Evolutionary conservation across 331 rosid genomes (phyloP), one percentile per base, ranked within the genome.

Genomic region (Quercus tomentella): DNA sequence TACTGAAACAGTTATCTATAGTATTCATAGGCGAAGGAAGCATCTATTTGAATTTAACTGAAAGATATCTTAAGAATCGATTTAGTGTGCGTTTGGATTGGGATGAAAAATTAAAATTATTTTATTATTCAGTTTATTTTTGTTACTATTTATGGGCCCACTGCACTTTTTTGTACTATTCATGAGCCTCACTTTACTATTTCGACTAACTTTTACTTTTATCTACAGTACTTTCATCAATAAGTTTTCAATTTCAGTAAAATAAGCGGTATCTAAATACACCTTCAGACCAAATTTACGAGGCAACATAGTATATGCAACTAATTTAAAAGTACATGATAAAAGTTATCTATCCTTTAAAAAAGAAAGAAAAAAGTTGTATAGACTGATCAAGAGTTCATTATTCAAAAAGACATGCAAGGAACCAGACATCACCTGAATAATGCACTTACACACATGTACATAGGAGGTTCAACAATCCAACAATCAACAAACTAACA

Each of bases 61-160:
- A 72, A 52, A 75, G 52, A 74, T 87, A 91, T 97, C 97, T 95
- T 97, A 74, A 73, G 41, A 9, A 35, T 35, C 9, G 9, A 6
- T 35, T 35, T 52, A 86, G 41, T 28, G 30, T 28, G 30, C 4
- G 30, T 1, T 28, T 28, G 30, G 30, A 28, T 3, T 28, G 30
- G 0, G 2, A 28, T 28, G 30, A 0, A 28, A 28, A 28, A 28
- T 28, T 28, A 28, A 28, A 28, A 28, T 28, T 2, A 28, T 28
- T 28, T 28, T 28, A 3, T 0, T 28, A 0, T 28, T 28, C 4
- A 2, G 3, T 0, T 28, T 28, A 3, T 28, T 28, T 28, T 28
- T 28, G 28, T 2, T 28, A 28, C 30, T 28, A 28, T 28, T 28
- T 2, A 28, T 28, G 0, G 0, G 0, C 0, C 0, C 30, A 28